A percentile compares a stretch with the other conserved stretches of the same genome.
These are phyloP conservation scores for Xylariaceae sp. DNA, from an alignment of 2,329 filamentous ascomycete genomes.

Conservation along the genomic window DNA sequence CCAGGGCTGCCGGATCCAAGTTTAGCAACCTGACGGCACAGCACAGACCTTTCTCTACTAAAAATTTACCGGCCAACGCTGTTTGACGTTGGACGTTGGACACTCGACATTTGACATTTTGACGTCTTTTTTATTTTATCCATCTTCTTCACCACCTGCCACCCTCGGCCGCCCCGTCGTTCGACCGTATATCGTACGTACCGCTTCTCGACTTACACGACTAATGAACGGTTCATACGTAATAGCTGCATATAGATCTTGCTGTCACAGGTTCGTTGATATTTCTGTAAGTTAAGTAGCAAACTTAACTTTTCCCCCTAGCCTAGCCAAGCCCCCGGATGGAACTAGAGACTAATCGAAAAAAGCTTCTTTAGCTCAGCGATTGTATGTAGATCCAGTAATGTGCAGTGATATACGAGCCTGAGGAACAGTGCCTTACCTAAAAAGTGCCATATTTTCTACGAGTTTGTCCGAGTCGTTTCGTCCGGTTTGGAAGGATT, in stretches of 20 bases:
- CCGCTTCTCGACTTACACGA: constrained; percentile 13
- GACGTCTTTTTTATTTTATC: constrained; percentile 7
- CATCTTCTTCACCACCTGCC: constrained; percentile 23
- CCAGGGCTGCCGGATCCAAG: not conserved
- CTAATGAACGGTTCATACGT: too few relatives aligned
- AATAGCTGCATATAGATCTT: constrained; percentile 9
- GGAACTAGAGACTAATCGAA: not conserved
- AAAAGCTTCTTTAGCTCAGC: not conserved
- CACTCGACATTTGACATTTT: too few relatives aligned
- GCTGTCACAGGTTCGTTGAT: constrained; percentile 11
- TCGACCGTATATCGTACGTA: constrained; percentile 13
- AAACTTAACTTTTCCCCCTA: not conserved
- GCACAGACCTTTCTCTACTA: constrained; percentile 14
- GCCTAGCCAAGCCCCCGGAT: not conserved
- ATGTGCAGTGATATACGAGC: constrained; percentile 29
- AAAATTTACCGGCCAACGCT: constrained; percentile 23
- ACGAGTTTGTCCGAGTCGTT: not conserved
- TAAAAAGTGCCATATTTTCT: constrained; percentile 4
- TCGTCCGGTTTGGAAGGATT: not conserved
- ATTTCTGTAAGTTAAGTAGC: constrained; percentile 2
- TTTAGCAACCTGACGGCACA: constrained; percentile 11
- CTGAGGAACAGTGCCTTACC: constrained; percentile 13
- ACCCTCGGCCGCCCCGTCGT: too few relatives aligned
- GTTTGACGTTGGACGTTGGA: constrained; percentile 18
- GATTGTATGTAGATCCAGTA: constrained; percentile 22